Evolutionary conservation across 257 asterid species (phyloP), one percentile per base, ranked within the genome.

Genomic region (Nicotiana obtusifolia): DNA sequence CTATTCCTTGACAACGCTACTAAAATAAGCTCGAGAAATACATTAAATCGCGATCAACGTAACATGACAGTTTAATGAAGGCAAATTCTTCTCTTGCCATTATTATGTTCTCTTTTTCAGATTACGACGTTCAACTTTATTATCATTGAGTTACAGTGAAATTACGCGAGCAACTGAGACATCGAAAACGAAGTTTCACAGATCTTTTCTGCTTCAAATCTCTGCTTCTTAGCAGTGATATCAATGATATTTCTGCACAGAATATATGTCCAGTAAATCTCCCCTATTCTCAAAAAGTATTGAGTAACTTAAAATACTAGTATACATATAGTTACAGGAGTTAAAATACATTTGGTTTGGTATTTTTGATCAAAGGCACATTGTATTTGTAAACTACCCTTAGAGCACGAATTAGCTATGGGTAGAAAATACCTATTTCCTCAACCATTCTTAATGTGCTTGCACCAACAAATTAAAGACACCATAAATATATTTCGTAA

Each of bases 141-240:
- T 24, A 75, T 75, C 57, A 52, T 52, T 52, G 57, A 52, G 57
- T 52, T 13, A 15, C 57, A 52, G 57, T 4, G 15, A 52, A 15
- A 52, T 14, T 52, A 52, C 57, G 19, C 57, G 52, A 75, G 80
- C 62, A 49, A 49, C 5, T 24, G 80, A 49, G 44, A 75, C 80
- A 52, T 49, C 8, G 80, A 75, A 28, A 75, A 75, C 44, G 62
- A 75, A 75, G 80, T 75, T 47, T 49, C 80, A 49, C 17, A 75
- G 4, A 49, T 47, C 80, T 75, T 30, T 75, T 75, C 62, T 75
- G 26, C 62, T 75, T 75, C 62, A 75, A 56, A 75, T 75, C 62
- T 49, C 62, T 49, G 44, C 16, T 13, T 49, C 61, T 41, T 75
- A 24, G 1, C 62, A 75, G 44, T 49, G 0, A 73, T 24, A 24